phyloP scores from a whole-genome alignment of 1,284 basidiomycete genomes.

The Farysia itapuensis region DNA sequence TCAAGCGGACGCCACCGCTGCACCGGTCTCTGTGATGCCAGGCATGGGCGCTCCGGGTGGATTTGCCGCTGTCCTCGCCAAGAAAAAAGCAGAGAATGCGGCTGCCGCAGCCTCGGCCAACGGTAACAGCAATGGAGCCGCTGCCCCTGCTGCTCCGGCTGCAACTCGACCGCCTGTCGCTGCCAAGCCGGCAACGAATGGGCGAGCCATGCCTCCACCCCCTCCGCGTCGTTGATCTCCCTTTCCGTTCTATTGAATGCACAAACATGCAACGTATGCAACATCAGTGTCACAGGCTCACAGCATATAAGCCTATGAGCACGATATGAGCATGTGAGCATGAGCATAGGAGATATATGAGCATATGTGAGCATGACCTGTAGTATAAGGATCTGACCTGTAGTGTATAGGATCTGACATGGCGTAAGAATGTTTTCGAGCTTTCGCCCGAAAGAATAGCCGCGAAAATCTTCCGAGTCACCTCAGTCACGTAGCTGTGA shows the following conservation, averaged over 20 bases:
- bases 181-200: conserved; percentile 36
- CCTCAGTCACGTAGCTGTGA: too few relatives aligned
- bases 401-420: too few relatives aligned
- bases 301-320: too few relatives aligned
- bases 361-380: too few relatives aligned
- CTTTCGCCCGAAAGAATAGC: too few relatives aligned
- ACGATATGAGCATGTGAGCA: too few relatives aligned
- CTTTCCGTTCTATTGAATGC: neutral
- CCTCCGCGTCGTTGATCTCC: conserved; percentile 20
- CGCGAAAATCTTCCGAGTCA: too few relatives aligned
- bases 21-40: conserved; percentile 61
- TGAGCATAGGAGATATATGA: too few relatives aligned
- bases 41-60: conserved; percentile 61
- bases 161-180: conserved; percentile 29
- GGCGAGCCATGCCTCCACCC: conserved; percentile 36
- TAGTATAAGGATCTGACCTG: too few relatives aligned
- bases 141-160: conserved; percentile 3
- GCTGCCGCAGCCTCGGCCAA: conserved; percentile 26
- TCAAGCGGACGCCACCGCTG: conserved; percentile 55
- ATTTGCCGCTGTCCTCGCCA: conserved; percentile 61
- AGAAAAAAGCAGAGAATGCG: conserved; percentile 59
- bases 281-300: too few relatives aligned
- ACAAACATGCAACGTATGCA: too few relatives aligned
- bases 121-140: conserved; percentile 10
- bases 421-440: too few relatives aligned